Base-by-base conservation (phyloP, 2,329 filamentous ascomycete species). In the Microsporum audouinii region DNA sequence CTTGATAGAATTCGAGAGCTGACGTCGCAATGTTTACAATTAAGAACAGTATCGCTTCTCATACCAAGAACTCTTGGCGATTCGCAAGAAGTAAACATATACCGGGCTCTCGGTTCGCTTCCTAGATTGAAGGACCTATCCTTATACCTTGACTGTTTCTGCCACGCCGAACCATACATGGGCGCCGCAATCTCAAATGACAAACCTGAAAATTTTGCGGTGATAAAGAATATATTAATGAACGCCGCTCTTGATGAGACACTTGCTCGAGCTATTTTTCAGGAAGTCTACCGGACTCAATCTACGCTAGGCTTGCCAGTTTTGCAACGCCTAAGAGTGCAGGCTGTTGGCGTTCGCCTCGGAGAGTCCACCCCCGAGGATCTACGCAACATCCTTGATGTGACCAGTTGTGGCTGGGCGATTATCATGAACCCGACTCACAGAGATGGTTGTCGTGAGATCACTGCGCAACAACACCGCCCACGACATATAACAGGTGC, bases 201-300 rank as follows among this genome's bases (percentile, higher is more conserved):
- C 8, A 7, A 10, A 43, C 27, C 23, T 12, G 8, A 23, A 27
- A 58, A 58, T 38, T 38, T 39, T 23, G 38, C 57, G 7, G 7
- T 17, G 23, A 45, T 47, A 58, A 34, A 39, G 29, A 31, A 58
- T 6, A n/a, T 10, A 39, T 2, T 58, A 14, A 45, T 10, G 27
- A 47, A 59, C 39, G 23, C 23, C 29, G 23, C 57, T 10, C 31
- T 59, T 5, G 39, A 59, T 34, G 57, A 47, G 1, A 12, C 23
- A 5, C 27, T 59, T 17, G 57, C 57, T 49, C 57, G 57, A 27
- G 3, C 39, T 59, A 59, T 59, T 29, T 59, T 45, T 29, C 57
- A 59, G 14, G 39, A 59, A 33, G 29, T 59, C 6, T 45, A 38
- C 43, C 43, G 17, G 29, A 38, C 57, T 17, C 57, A 59, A 47